Base-by-base conservation (phyloP, 805 yeast species). In the Wickerhamomyces xylosicus region DNA sequence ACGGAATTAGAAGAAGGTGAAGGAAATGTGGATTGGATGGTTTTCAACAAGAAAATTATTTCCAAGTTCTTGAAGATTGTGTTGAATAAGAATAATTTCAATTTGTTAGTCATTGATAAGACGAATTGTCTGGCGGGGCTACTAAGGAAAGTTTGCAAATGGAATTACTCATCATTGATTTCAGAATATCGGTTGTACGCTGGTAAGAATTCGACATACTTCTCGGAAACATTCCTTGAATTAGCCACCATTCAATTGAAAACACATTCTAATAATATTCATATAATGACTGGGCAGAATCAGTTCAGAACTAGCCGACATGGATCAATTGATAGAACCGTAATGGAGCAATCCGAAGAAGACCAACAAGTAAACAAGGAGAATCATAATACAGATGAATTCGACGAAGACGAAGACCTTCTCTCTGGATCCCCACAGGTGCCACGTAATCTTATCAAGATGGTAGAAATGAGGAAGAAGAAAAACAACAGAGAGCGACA, bases 111-210 rank as follows among this genome's bases (percentile, higher is more conserved):
- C 13, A 76, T 92, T 18, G 97, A 92, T 54, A 73, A 82, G 31
- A 79, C 89, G 6, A 79, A 82, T 42, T 75, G 92, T 11, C 68
- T 89, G 16, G 74, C 86, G 10, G 96, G 97, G 0, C 66, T 89
- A 2, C 61, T 92, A 27, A 66, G 98, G 37, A 79, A 81, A 54
- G 66, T 89, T 31, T 92, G 85, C 58, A 82, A 82, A 59, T 90
- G 97, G 97, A 80, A 78, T 49, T 81, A 82, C 54, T 76, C 89
- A 19, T 79, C 94, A 16, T 76, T 90, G 5, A 72, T 87, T 18
- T 81, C 80, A 49, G 97, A 90, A 57, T 92, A 86, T 59, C 66
- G 95, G 38, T 67, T 84, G 8, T 84, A 77, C 57, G 68, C 85
- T 17, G 83, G 86, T 22, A 75, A 74, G 47, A 77, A 81, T 47